These are phyloP conservation scores for Acarospora socialis DNA, from an alignment of 2,329 filamentous ascomycete genomes.

Conservation along the genomic window DNA sequence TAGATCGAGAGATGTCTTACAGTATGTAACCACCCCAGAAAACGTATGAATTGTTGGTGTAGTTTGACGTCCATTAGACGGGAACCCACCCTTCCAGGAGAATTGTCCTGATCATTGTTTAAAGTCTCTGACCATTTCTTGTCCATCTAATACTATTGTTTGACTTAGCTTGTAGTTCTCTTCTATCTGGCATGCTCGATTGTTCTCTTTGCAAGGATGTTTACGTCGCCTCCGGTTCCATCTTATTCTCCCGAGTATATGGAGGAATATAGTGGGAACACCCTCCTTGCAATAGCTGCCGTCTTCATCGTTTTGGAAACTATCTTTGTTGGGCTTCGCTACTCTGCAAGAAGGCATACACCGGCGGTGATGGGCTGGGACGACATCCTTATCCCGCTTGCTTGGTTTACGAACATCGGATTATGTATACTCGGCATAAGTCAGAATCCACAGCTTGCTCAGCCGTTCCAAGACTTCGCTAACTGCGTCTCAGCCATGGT, in stretches of 20 bases:
- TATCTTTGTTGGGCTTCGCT: constrained; percentile 15
- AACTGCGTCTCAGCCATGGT: background rate
- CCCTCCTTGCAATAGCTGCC: constrained; percentile 13
- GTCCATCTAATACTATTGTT: too few species aligned
- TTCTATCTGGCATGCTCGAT: too few species aligned
- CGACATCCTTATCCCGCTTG: constrained; percentile 17
- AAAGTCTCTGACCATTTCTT: too few species aligned
- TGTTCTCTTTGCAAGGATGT: too few species aligned
- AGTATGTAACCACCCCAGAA: too few species aligned
- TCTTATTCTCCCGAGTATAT: constrained; percentile 11
- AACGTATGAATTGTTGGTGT: too few species aligned
- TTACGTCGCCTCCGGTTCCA: too few species aligned
- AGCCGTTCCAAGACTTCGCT: background rate
- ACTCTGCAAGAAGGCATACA: constrained; percentile 15
- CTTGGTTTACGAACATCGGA: constrained; percentile 15
- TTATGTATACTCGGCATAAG: constrained; percentile 15
- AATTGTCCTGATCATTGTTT: too few species aligned
- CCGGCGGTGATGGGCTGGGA: constrained; percentile 8
- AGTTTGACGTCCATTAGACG: too few species aligned
- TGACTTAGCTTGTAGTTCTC: too few species aligned
- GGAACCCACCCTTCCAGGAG: too few species aligned
- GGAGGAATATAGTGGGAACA: constrained; percentile 13
- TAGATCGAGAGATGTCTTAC: too few species aligned
- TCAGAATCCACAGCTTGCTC: constrained; percentile 6
- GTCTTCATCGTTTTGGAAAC: constrained; percentile 15